Percentiles rank a stretch among this genome's conserved stretches.
phyloP scores from a whole-genome alignment of 164 flowering plant species.

The Chimonanthus salicifolius region DNA sequence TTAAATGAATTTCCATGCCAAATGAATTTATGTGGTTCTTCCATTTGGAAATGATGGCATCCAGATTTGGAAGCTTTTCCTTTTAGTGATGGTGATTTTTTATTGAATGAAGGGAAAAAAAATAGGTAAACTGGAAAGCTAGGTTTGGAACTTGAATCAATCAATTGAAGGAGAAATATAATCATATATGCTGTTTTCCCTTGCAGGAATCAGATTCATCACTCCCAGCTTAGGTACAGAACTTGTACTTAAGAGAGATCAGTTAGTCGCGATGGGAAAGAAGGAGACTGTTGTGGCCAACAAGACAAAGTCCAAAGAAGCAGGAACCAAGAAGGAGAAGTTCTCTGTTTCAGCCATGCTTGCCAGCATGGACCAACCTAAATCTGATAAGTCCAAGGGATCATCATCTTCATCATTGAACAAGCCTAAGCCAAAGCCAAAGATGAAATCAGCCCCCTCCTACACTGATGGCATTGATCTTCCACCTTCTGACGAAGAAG shows the following conservation, averaged over 20 bases:
- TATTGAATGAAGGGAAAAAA: no score
- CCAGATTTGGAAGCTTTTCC: no score
- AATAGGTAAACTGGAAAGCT: no score
- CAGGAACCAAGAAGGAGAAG: constrained; percentile 33
- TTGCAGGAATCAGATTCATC: not conserved
- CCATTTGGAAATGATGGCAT: no score
- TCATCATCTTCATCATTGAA: constrained; percentile 23
- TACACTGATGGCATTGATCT: constrained; percentile 72
- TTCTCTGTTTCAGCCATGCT: constrained; percentile 69
- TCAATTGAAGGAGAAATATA: not conserved
- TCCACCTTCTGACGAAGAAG: constrained; percentile 62
- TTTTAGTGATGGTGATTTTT: no score
- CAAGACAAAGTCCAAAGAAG: constrained; percentile 16
- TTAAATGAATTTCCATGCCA: no score
- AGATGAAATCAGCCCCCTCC: constrained; percentile 31
- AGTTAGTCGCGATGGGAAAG: constrained; percentile 47
- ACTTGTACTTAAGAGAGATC: not conserved
- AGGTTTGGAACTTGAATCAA: no score
- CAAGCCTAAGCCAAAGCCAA: constrained; percentile 35
- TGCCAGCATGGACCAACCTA: constrained; percentile 66
- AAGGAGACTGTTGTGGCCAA: constrained; percentile 47
- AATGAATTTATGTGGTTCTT: no score
- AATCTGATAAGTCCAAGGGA: constrained; percentile 54
- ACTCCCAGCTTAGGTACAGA: not conserved
- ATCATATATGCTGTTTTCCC: no score